A percentile compares a stretch with the other conserved stretches of the same genome.
Conservation (phyloP, 495 filamentous ascomycete genomes). For the Parmelia sp. region DNA sequence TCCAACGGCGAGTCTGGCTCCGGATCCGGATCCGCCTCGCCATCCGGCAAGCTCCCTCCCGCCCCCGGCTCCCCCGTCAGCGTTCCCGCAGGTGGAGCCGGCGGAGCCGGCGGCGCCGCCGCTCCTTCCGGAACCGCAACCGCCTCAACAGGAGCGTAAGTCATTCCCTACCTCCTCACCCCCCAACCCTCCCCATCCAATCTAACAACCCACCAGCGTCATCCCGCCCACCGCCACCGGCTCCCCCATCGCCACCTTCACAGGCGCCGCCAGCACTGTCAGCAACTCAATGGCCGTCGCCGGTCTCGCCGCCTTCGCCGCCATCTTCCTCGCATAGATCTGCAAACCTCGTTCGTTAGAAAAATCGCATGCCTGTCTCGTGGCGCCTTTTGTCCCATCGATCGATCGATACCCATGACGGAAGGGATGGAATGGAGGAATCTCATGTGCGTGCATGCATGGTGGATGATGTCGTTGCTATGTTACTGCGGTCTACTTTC, state of each 20-base stretch:
- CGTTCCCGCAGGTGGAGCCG: constrained; percentile 1
- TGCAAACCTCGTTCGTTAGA: background rate
- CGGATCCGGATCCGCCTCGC: background rate
- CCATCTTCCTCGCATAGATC: constrained; percentile 50
- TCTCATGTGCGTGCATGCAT: constrained; percentile 1
- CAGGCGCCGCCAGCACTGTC: constrained; percentile 44
- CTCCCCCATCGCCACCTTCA: constrained; percentile 38
- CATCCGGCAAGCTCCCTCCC: constrained; percentile 19
- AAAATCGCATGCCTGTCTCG: background rate
- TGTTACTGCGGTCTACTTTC: background rate
- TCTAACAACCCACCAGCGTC: constrained; percentile 22
- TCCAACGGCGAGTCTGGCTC: constrained; percentile 16
- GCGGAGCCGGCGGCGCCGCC: constrained; percentile 10
- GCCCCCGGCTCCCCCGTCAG: constrained; percentile 21
- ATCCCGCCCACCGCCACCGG: constrained; percentile 14
- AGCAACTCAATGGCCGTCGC: constrained; percentile 45
- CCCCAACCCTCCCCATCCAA: constrained; percentile 11
- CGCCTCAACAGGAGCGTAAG: constrained; percentile 14
- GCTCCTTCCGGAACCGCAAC: constrained; percentile 8
- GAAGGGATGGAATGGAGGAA: background rate
- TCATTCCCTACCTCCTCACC: background rate
- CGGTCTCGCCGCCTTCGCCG: constrained; percentile 44
- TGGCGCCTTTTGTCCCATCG: constrained; percentile 11
- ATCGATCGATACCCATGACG: constrained; percentile 10
- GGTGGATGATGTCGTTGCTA: background rate